A percentile compares a stretch with the other conserved stretches of the same genome.
phyloP scores from a whole-genome alignment of 805 yeast species.

The Scheffersomyces ergatensis region DNA sequence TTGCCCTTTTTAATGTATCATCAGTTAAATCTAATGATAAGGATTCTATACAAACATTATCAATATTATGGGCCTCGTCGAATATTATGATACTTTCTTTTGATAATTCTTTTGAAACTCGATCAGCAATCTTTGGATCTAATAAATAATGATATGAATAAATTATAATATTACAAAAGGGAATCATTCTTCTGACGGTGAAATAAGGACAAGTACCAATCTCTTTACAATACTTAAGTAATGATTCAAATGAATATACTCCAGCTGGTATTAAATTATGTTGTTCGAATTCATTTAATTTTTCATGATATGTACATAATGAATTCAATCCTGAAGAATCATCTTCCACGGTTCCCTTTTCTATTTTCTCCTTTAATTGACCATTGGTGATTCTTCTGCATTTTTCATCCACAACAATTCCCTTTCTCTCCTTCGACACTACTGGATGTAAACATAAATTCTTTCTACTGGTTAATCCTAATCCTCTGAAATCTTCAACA shows the following conservation, averaged over 20 bases:
- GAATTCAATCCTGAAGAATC: conserved; percentile 37
- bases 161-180: conserved; percentile 88
- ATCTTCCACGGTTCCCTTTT: conserved; percentile 51
- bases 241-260: conserved; percentile 87
- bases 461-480: conserved; percentile 93
- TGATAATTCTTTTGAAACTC: conserved; percentile 89
- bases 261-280: conserved; percentile 89
- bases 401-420: conserved; percentile 90
- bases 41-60: conserved; percentile 97
- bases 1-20: conserved; percentile 80
- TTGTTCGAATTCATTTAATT: conserved; percentile 80
- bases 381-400: conserved; percentile 96
- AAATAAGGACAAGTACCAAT: conserved; percentile 92
- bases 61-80: conserved; percentile 98
- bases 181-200: conserved; percentile 96
- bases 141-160: conserved; percentile 94
- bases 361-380: conserved; percentile 65
- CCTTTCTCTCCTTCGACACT: conserved; percentile 84
- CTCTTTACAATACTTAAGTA: conserved; percentile 72
- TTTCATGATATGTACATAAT: conserved; percentile 89
- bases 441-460: conserved; percentile 89
- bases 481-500: conserved; percentile 87
- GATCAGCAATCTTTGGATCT: conserved; percentile 95
- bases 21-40: conserved; percentile 89
- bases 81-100: conserved; percentile 92